phyloP scores from a whole-genome alignment of 148 eudicot species.

The Cornus kousa region DNA sequence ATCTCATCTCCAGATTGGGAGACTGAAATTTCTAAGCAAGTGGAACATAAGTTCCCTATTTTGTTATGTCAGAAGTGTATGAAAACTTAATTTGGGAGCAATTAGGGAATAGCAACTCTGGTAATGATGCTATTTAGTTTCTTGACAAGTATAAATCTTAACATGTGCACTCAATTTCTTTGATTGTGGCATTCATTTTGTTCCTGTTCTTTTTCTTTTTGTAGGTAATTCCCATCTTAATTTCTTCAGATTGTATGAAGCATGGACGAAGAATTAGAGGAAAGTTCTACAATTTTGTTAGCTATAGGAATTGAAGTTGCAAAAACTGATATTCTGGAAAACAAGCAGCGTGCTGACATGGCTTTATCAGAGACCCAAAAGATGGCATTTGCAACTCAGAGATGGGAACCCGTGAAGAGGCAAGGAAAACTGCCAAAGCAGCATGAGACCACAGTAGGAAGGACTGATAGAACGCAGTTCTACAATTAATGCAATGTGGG shows the following conservation, averaged over 20 bases:
- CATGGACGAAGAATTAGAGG: conserved; percentile 41
- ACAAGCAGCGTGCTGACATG: conserved; percentile 28
- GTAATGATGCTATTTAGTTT: not conserved
- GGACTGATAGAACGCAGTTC: no score
- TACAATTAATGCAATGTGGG: conserved; percentile 34
- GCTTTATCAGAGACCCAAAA: conserved; percentile 41
- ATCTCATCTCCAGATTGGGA: no score
- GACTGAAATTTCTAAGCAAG: no score
- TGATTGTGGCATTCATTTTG: not conserved
- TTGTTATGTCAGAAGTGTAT: not conserved
- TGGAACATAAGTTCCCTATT: not conserved
- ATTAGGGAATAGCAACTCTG: not conserved
- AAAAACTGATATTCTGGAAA: conserved; percentile 32
- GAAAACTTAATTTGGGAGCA: not conserved
- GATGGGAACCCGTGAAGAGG: conserved; percentile 59
- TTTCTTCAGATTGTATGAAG: conserved; percentile 40
- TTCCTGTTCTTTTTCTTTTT: not conserved
- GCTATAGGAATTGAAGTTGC: conserved; percentile 35
- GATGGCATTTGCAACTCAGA: conserved; percentile 43
- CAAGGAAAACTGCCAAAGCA: conserved; percentile 43
- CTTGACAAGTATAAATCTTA: not conserved
- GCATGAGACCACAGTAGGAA: conserved; percentile 17
- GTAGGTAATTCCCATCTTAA: not conserved
- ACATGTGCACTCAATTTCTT: not conserved
- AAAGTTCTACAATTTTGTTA: conserved; percentile 22